A percentile compares a stretch with the other conserved stretches of the same genome.
Conservation (phyloP, 805 yeast genomes). For the Starmerella powellii region DNA sequence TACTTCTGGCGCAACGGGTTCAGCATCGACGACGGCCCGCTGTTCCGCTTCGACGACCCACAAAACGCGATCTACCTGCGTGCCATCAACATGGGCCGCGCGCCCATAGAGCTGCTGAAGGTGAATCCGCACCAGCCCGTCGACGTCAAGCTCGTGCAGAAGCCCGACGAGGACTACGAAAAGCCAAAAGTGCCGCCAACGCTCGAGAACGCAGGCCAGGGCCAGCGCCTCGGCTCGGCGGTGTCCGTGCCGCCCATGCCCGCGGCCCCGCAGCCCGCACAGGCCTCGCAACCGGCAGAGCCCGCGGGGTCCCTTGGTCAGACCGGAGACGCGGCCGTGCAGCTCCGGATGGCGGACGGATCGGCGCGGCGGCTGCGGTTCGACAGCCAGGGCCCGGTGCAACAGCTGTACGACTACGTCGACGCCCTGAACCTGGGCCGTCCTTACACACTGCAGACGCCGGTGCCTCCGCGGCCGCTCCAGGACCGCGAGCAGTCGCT, state of each 20-base stretch:
- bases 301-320: constrained; percentile 10
- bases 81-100: constrained; percentile 79
- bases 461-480: constrained; percentile 71
- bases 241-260: constrained; percentile 12
- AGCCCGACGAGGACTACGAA: constrained; percentile 65
- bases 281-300: not conserved
- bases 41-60: constrained; percentile 84
- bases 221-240: constrained; percentile 80
- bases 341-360: constrained; percentile 76
- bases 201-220: constrained; percentile 60
- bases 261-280: constrained; percentile 7
- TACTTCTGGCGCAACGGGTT: constrained; percentile 97
- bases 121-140: constrained; percentile 88
- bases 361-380: constrained; percentile 44
- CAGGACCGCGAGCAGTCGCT: constrained; percentile 46
- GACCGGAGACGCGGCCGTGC: constrained; percentile 61
- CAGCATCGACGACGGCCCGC: constrained; percentile 81
- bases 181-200: constrained; percentile 52
- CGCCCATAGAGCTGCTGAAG: constrained; percentile 70
- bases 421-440: constrained; percentile 31
- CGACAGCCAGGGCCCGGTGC: constrained; percentile 51
- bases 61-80: constrained; percentile 64
- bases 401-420: constrained; percentile 58
- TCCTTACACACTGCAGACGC: constrained; percentile 55
- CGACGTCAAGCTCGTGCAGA: constrained; percentile 73